Base-by-base conservation (phyloP, 1,284 basidiomycete species). In the Tylopilus sp. region DNA sequence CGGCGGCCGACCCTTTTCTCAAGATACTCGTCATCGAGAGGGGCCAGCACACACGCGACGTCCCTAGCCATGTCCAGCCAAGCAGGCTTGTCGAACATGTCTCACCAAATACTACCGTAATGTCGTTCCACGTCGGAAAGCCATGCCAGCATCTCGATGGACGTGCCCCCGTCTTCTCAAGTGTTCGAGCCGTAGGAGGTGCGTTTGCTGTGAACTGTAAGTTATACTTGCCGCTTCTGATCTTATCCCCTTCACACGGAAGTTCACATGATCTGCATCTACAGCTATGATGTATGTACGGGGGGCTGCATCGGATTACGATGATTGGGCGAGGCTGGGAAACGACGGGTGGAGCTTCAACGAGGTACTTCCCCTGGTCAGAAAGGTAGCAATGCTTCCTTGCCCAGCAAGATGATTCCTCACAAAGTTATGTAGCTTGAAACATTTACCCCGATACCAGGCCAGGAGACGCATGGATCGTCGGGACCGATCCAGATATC, bases 401-500 rank as follows among this genome's bases (percentile, higher is more conserved):
- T 10, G 44, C 6, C 5, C 15, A n/a, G 29, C 16, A 13, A 38
- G 24, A 38, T 29, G 8, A 36, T 39, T 29, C 18, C 8, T 6
- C 26, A 24, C 44, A 9, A 22, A 15, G 7, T 2, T 3, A 12
- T 24, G 18, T 61, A 89, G 88, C 74, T 82, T 4, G 89, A 90
- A 71, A 87, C 84, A 0, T 89, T 84, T 70, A 80, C 86, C 55
- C 70, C 75, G 0, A 72, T 75, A 18, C 64, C 74, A 3, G 73
- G 73, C 9, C 71, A 69, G n/a, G 64, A 75, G 5, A 82, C 81
- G 0, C 89, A 90, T 66, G 89, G 89, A 16, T 81, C 79, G 51
- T 79, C 79, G 6, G 89, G 89, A 0, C 89, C 87, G 0, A 77
- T 90, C 60, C 84, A 84, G 60, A 77, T 88, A 4, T 88, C 87